Evolutionary conservation across 768 basidiomycete genomes (phyloP).

Genomic region (Infundibulicybe gibba): DNA sequence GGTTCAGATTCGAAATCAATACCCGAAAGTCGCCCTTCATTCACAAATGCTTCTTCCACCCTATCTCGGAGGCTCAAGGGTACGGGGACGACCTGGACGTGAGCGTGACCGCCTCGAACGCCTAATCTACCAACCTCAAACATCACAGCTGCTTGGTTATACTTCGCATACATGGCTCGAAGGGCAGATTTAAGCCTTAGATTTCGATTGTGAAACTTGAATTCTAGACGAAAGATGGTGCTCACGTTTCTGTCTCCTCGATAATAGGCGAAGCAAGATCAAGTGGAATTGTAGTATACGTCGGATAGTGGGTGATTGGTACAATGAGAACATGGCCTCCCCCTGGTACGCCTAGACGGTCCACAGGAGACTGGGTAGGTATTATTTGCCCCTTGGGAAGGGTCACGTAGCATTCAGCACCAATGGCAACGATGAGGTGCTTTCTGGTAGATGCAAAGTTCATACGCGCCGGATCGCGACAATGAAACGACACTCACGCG

Average conservation of each 20-base stretch:
- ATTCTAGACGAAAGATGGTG: slow-evolving; percentile 4
- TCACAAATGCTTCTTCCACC: slow-evolving; percentile 68
- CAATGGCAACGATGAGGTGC: slow-evolving; percentile 94
- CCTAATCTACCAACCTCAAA: slow-evolving; percentile 87
- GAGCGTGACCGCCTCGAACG: slow-evolving; percentile 90
- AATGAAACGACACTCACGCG: slow-evolving; percentile 47
- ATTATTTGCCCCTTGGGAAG: slow-evolving; percentile 95
- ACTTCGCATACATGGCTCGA: slow-evolving; percentile 64
- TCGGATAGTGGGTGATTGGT: slow-evolving; percentile 91
- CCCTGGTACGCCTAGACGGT: slow-evolving; percentile 69
- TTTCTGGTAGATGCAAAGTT: slow-evolving; percentile 50
- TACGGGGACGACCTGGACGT: slow-evolving; percentile 83
- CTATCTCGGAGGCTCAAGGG: slow-evolving; percentile 58
- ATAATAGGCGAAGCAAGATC: slow-evolving; percentile 75
- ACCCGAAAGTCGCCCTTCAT: slow-evolving; percentile 63
- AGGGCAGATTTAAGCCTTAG: slow-evolving; percentile 78
- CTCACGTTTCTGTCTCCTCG: slow-evolving; percentile 75
- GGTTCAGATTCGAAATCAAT: slow-evolving; percentile 76
- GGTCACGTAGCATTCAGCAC: slow-evolving; percentile 89
- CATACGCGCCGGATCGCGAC: slow-evolving; percentile 1
- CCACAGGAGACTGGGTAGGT: slow-evolving; percentile 62
- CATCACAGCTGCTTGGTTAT: slow-evolving; percentile 64
- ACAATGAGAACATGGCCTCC: slow-evolving; percentile 96
- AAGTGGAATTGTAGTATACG: slow-evolving; percentile 74
- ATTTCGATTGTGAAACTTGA: slow-evolving; percentile 4